These are phyloP conservation scores for Diaporthe destruens DNA, from an alignment of 2,329 filamentous ascomycete species.

Conservation along the genomic window DNA sequence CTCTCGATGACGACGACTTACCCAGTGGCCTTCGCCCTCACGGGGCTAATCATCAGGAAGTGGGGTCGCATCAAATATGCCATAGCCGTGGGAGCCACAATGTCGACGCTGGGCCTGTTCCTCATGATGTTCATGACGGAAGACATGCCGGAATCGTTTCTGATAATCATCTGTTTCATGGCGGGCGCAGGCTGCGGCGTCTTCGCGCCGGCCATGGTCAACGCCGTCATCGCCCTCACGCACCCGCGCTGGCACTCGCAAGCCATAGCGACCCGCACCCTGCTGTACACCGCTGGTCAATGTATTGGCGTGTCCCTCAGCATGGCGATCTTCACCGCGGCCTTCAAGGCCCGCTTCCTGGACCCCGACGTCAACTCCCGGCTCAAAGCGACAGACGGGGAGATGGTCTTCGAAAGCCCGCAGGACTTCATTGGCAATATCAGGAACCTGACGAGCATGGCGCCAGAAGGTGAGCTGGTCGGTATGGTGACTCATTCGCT, in stretches of 20 bases:
- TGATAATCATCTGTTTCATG: slow-evolving; percentile 29
- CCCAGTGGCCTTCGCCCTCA: slow-evolving; percentile 17
- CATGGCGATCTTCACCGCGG: slow-evolving; percentile 37
- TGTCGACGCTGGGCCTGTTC: slow-evolving; percentile 12
- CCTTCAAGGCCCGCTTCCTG: slow-evolving; percentile 5
- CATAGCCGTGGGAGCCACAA: slow-evolving; percentile 26
- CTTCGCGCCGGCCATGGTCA: slow-evolving; percentile 39
- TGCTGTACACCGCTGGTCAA: slow-evolving; percentile 38
- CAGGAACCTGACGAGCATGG: not conserved
- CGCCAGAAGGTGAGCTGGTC: slow-evolving; percentile 11
- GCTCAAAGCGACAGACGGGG: not conserved
- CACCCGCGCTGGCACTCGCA: slow-evolving; percentile 36
- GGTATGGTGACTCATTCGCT: slow-evolving; percentile 18
- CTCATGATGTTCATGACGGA: slow-evolving; percentile 37
- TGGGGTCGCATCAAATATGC: slow-evolving; percentile 34
- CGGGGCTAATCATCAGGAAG: slow-evolving; percentile 30
- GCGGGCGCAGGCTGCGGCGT: slow-evolving; percentile 35
- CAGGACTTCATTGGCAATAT: slow-evolving; percentile 35
- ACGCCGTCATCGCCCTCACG: slow-evolving; percentile 38
- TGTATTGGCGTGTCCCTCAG: slow-evolving; percentile 38
- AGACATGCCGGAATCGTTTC: not conserved
- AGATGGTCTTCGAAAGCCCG: not conserved
- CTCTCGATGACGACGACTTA: slow-evolving; percentile 36
- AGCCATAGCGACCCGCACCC: slow-evolving; percentile 37
- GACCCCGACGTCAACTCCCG: not conserved